phyloP scores from a whole-genome alignment of 139 green algal species.

The Micractinium conductrix region DNA sequence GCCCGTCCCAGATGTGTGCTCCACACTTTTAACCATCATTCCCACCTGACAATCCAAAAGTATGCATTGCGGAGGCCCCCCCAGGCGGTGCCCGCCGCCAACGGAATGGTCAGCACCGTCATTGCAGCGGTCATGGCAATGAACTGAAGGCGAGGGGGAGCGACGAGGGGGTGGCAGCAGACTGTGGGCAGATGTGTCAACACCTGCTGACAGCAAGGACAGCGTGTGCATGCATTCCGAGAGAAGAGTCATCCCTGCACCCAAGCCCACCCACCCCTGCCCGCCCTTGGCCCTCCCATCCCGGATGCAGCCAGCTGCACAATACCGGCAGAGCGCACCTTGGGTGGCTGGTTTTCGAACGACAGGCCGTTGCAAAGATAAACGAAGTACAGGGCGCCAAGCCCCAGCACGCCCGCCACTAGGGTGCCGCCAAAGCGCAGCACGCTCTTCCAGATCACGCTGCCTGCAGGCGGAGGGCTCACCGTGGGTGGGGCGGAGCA shows the following conservation, averaged over 20 bases:
- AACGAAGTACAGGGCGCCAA: slow-evolving; percentile 26
- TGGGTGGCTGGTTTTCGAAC: slow-evolving; percentile 4
- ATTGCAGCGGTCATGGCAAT: slow-evolving; percentile 8
- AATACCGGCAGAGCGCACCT: background rate
- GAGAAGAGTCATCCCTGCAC: no score
- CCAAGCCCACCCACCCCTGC: no score
- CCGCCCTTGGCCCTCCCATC: no score
- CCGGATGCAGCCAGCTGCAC: background rate
- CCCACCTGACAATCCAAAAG: slow-evolving; percentile 29
- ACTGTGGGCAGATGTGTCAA: no score
- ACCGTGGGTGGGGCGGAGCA: background rate
- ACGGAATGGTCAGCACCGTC: background rate
- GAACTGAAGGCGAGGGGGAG: background rate
- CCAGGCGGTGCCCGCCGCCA: background rate
- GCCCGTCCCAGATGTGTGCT: background rate
- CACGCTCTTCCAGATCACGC: slow-evolving; percentile 4
- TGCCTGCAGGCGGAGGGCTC: background rate
- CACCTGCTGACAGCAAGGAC: no score
- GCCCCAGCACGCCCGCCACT: slow-evolving; percentile 24
- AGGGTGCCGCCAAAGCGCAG: slow-evolving; percentile 30
- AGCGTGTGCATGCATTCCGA: no score
- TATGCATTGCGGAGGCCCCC: slow-evolving; percentile 18
- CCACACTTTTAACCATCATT: no score
- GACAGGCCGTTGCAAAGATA: slow-evolving; percentile 14
- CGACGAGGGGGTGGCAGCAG: no score